Evolutionary conservation across 2,329 filamentous ascomycete species (phyloP).

Genomic region (Diaporthe caulivora): DNA sequence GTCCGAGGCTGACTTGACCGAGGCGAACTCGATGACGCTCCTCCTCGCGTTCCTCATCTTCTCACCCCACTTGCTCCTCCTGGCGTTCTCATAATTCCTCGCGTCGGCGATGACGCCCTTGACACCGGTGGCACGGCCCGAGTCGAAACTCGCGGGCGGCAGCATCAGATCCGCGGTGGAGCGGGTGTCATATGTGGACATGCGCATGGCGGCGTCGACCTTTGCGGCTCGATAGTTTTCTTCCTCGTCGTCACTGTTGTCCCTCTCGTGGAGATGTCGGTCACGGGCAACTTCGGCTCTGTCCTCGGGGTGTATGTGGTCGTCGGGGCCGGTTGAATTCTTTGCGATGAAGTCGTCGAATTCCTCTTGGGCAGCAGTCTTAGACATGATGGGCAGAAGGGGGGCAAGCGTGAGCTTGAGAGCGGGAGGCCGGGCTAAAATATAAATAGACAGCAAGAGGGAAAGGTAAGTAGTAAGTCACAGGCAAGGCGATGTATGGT

Average conservation of each 20-base stretch:
- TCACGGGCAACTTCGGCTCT: constrained; percentile 58
- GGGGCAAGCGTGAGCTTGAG: constrained; percentile 35
- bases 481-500: background rate
- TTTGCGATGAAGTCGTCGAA: constrained; percentile 73
- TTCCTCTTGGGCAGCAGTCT: constrained; percentile 74
- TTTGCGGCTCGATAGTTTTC: constrained; percentile 64
- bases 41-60: constrained; percentile 65
- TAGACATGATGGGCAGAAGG: constrained; percentile 60
- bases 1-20: constrained; percentile 42
- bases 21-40: constrained; percentile 66
- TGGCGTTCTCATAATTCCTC: constrained; percentile 78
- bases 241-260: constrained; percentile 66
- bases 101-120: constrained; percentile 91
- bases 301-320: constrained; percentile 70
- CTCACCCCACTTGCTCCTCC: constrained; percentile 66
- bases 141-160: constrained; percentile 73
- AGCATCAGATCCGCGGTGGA: constrained; percentile 67
- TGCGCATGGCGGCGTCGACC: constrained; percentile 75
- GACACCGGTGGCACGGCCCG: constrained; percentile 80
- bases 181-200: constrained; percentile 65
- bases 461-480: constrained; percentile 22
- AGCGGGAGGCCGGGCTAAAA: constrained; percentile 44
- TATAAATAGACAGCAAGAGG: constrained; percentile 51
- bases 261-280: constrained; percentile 54
- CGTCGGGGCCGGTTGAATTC: constrained; percentile 58